Base-by-base conservation (phyloP, 2,329 filamentous ascomycete genomes). In the Hypoxylon sp. region DNA sequence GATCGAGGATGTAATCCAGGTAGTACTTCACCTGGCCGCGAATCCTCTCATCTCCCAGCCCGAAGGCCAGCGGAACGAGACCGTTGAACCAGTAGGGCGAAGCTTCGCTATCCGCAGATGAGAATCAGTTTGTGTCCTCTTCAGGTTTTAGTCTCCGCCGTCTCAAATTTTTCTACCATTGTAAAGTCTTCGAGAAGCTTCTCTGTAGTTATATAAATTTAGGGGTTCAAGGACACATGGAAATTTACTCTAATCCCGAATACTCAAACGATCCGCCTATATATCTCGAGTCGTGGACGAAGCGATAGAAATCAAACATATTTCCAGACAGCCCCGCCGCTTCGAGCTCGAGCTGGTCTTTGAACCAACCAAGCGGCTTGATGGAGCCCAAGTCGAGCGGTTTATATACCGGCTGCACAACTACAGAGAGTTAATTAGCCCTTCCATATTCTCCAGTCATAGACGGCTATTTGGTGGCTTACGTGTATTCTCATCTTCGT, bases 71-170 rank as follows among this genome's bases (percentile, higher is more conserved):
- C 2, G 85, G 85, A 0, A 88, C 84, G 1, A 87, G 76, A 2
- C 81, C 82, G 69, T 88, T 87, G 68, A 86, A 83, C 83, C 85
- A 87, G 73, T 87, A 87, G 0, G 85, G 84, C 29, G 82, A 80
- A 1, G 81, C 83, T 76, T 88, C 85, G 67, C 61, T 63, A 11
- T 41, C 2, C 12, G 21, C 34, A 47, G 1, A 47, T 29, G 6
- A 30, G 21, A 45, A 50, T 65, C 14, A 59, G 58, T 19, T 41
- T 43, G 27, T 7, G 4, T 29, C 4, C 23, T 50, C 29, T 19
- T 30, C 11, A 14, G 5, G 14, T 21, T 6, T 5, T 34, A 6
- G 25, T 27, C 25, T 27, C 25, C 6, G 6, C 6, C 25, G 3
- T 27, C 25, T 27, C 25, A 27, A 27, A 3, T 6, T 27, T 27